Evolutionary conservation across 2,329 filamentous ascomycete species (phyloP).

Genomic region (Diaporthe sp.): DNA sequence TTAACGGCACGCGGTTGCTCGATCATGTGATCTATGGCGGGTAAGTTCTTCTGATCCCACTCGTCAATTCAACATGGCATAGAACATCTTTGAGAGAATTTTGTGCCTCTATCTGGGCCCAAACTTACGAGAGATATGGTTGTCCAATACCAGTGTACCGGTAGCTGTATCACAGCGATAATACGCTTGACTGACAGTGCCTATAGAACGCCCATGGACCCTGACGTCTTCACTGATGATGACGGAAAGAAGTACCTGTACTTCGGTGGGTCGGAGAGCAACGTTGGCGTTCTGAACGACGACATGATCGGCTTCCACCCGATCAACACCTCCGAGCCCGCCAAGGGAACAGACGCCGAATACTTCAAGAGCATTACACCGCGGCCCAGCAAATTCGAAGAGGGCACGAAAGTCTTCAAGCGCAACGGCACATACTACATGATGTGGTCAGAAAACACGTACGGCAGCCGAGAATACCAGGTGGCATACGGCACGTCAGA

Average conservation of each 20-base stretch:
- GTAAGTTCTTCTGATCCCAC: not conserved
- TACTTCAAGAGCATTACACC: conserved; percentile 32
- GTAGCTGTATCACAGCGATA: not conserved
- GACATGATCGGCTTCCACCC: conserved; percentile 32
- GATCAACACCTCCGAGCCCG: not conserved
- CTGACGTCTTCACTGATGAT: conserved; percentile 58
- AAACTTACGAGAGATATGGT: not conserved
- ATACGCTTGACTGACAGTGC: not conserved
- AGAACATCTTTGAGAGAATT: not conserved
- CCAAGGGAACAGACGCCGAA: not conserved
- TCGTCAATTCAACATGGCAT: not conserved
- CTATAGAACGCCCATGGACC: conserved; percentile 61
- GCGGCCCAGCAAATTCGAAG: conserved; percentile 26
- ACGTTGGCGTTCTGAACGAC: conserved; percentile 20
- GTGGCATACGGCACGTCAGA: conserved; percentile 36
- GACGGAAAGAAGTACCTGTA: conserved; percentile 54
- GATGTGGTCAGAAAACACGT: conserved; percentile 39
- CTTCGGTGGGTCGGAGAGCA: conserved; percentile 19
- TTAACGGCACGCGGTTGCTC: conserved; percentile 8
- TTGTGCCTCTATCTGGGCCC: not conserved
- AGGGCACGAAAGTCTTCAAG: conserved; percentile 35
- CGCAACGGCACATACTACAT: conserved; percentile 36
- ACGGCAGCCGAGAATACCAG: conserved; percentile 23
- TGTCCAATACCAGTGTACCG: too few species aligned
- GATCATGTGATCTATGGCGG: conserved; percentile 5